Evolutionary conservation across 805 yeast genomes (phyloP), one percentile per base, ranked within the genome.

Genomic region (Jamesozyma piceae): DNA sequence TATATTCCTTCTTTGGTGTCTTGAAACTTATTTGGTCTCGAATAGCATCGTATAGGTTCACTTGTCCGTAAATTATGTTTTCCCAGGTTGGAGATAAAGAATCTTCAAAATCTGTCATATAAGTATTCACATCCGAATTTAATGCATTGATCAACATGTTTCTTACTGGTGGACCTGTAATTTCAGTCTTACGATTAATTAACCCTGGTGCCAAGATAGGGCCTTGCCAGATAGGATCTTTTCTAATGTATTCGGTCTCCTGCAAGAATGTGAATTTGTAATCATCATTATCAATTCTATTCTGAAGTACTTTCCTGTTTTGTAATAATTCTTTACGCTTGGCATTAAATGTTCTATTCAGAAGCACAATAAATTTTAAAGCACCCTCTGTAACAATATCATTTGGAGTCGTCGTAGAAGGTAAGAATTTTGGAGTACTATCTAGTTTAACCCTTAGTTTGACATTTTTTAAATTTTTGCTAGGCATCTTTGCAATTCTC

Each of bases 31-130:
- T 72, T 56, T 79, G 74, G 58, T 78, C 73, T 64, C 94, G 75
- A 39, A 82, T 75, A 17, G 80, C 89, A 58, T 83, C 94, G 58
- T 72, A 82, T 55, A 83, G 64, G 60, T 83, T 82, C 44, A 80
- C 85, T 64, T 83, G 92, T 41, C 92, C 94, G 55, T 81, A 84
- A 43, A 82, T 74, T 69, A 82, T 72, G 64, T 82, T 83, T 48
- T 66, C 64, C 92, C 92, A 83, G 22, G 94, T 82, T 53, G 94
- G 94, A 17, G 90, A 77, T 53, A 83, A 76, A 15, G 89, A 81
- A 63, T 83, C 92, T 63, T 83, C 94, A 55, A 83, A 81, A 67
- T 83, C 94, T 35, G 87, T 80, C 92, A 83, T 83, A 61, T 83
- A 83, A 26, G 92, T 82, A 48, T 82, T 82, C 35, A 83, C 92